Base-by-base conservation (phyloP, 2,329 filamentous ascomycete species). In the Arthrocladium fulminans region DNA sequence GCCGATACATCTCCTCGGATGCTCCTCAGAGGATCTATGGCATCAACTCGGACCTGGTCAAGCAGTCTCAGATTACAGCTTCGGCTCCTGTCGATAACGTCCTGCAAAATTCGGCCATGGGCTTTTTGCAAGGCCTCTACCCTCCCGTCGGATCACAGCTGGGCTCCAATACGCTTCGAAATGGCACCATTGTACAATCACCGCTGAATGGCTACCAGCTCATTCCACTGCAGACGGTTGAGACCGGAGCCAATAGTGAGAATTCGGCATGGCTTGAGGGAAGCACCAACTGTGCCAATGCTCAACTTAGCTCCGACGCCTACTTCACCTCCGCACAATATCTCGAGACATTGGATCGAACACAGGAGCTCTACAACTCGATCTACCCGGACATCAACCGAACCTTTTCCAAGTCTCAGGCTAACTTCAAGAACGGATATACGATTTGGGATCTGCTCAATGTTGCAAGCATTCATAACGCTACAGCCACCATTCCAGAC, bases 121-220 rank as follows among this genome's bases (percentile, higher is more conserved):
- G 79, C 25, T 95, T 94, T 24, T 69, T 90, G 24, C 89, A 95
- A 68, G 88, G 81, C 24, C 73, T 96, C 17, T 96, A 95, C 63
- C 89, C 89, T 8, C 87, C 89, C 1, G 79, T 82, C 1, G 80
- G 80, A 49, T 61, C 57, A 2, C 62, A 66, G 4, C 62, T 69
- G 1, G 72, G 74, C 8, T 67, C 73, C 29, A 74, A 86, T 66
- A 79, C 71, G 2, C 76, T 95, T 34, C 79, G 78, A 58, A 88
- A 94, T 65, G 84, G 84, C 43, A 77, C 77, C 19, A 70, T 67
- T 3, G 71, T 89, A 10, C 69, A 79, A 49, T 71, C 80, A 1
- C 88, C 89, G 0, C 68, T 94, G 60, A 73, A 79, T 52, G 88
- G 88, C 22, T 94, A 88, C 63, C 89, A 96, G 67, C 78, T 92